phyloP scores from a whole-genome alignment of 495 filamentous ascomycete species.

The Penicillium pulvis region DNA sequence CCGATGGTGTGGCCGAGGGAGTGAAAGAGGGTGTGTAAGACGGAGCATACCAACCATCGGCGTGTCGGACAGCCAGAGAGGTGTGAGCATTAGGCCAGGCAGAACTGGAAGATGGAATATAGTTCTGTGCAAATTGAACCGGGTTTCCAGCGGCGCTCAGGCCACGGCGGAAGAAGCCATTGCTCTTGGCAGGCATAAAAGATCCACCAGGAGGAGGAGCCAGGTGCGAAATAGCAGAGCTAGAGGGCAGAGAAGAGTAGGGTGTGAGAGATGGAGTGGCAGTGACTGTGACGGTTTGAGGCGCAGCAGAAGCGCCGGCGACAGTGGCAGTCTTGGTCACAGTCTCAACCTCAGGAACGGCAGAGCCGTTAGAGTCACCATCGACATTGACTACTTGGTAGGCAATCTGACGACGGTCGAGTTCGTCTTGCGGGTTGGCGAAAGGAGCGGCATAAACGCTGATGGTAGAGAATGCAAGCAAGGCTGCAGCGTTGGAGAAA shows the following conservation, averaged over 20 bases:
- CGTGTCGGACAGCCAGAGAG: constrained; percentile 18
- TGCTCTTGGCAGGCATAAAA: constrained; percentile 17
- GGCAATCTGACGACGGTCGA: constrained; percentile 33
- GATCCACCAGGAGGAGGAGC: constrained; percentile 17
- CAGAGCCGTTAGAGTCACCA: constrained; percentile 30
- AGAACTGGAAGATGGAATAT: constrained; percentile 13
- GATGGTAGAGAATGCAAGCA: constrained; percentile 36
- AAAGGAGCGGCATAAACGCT: constrained; percentile 38
- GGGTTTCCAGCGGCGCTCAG: constrained; percentile 27
- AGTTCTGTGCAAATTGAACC: constrained; percentile 21
- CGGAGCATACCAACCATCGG: constrained; percentile 8
- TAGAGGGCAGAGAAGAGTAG: constrained; percentile 15
- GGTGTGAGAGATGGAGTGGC: constrained; percentile 23
- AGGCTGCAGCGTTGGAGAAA: constrained; percentile 29
- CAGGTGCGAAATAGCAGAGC: constrained; percentile 17
- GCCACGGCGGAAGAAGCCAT: constrained; percentile 25
- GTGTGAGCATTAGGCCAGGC: constrained; percentile 2
- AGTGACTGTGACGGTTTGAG: constrained; percentile 37
- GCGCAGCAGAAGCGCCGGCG: constrained; percentile 17
- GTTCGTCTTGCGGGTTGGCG: constrained; percentile 27
- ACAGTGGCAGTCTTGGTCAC: constrained; percentile 34
- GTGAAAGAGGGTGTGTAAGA: neutral
- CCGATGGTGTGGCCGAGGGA: neutral
- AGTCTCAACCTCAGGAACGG: constrained; percentile 31
- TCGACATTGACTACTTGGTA: constrained; percentile 55